Base-by-base conservation (phyloP, 371 early-diverging fungal species). In the Syncephalis plumigaleata region DNA sequence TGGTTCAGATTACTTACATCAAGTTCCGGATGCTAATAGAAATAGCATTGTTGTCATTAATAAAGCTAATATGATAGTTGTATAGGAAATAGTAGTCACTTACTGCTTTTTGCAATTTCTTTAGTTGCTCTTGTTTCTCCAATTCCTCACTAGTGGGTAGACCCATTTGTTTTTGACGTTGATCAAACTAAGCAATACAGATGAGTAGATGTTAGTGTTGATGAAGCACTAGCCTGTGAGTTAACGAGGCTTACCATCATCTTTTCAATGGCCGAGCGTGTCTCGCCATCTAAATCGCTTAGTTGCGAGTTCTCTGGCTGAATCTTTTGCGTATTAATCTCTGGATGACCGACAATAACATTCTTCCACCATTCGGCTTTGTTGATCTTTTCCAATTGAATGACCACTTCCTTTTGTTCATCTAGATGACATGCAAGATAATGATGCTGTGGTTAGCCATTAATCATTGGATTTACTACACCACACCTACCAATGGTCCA, bases 361-460 rank as follows among this genome's bases (percentile, higher is more conserved):
- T 79, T 71, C 56, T 83, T 77, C 93, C 93, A 92, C 93, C 93
- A 92, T 53, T 87, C 79, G 67, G 71, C 71, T 27, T 71, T 60
- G 55, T 87, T 87, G 24, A 67, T 53, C 59, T 91, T 91, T 60
- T 91, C 92, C 45, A 91, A 57, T 47, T 87, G 84, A 24, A 91
- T 70, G 11, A 64, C 50, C 8, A 91, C 54, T 60, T 84, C 83
- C 25, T 75, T 67, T 55, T 70, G 72, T 51, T 82, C 73, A 45
- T 77, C 71, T 53, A 42, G 17, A 3, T 11, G 9, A 11, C 17
- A 5, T 16, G 24, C 16, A 53, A 13, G 17, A 50, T 51, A 9
- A 50, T 22, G 47, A 17, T 18, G 20, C 48, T 49, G 13, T 15
- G 44, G 20, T 15, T 15, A 43, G 13, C 15, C 16, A 20, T 2